Evolutionary conservation across 176 grass and related monocot genomes (phyloP).

Genomic region (Musa acuminata): DNA sequence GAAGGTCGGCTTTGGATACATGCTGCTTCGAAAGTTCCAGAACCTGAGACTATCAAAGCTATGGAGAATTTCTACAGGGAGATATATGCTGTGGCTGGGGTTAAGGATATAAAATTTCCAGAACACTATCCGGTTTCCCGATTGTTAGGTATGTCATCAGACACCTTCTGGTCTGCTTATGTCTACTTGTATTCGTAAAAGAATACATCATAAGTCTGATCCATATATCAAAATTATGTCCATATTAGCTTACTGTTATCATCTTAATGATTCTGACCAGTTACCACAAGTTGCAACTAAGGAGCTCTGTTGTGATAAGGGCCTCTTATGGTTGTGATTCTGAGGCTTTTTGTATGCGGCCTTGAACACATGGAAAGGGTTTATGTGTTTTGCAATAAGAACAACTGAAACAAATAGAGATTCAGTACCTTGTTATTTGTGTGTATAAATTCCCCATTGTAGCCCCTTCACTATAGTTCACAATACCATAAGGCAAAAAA

Average conservation of each 20-base stretch:
- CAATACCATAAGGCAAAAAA: too few species aligned
- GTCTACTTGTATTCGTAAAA: background rate
- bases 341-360: too few species aligned
- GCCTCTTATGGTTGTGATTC: too few species aligned
- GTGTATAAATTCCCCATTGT: too few species aligned
- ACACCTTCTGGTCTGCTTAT: too few species aligned
- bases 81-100: constrained; percentile 68
- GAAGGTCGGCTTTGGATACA: constrained; percentile 84
- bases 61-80: constrained; percentile 86
- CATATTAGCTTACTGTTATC: background rate
- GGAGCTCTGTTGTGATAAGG: too few species aligned
- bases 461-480: too few species aligned
- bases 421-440: too few species aligned
- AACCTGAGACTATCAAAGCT: constrained; percentile 53
- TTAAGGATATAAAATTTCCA: constrained; percentile 55
- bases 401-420: too few species aligned
- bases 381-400: too few species aligned
- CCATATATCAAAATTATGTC: background rate
- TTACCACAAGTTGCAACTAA: too few species aligned
- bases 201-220: background rate
- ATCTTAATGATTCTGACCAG: background rate
- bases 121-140: constrained; percentile 72
- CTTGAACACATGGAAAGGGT: too few species aligned
- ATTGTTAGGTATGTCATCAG: constrained; percentile 43
- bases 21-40: constrained; percentile 72